A percentile compares a stretch with the other conserved stretches of the same genome.
Evolutionary conservation across 129 eudicot genomes (phyloP).

Genomic region (Artemisia tridentata): DNA sequence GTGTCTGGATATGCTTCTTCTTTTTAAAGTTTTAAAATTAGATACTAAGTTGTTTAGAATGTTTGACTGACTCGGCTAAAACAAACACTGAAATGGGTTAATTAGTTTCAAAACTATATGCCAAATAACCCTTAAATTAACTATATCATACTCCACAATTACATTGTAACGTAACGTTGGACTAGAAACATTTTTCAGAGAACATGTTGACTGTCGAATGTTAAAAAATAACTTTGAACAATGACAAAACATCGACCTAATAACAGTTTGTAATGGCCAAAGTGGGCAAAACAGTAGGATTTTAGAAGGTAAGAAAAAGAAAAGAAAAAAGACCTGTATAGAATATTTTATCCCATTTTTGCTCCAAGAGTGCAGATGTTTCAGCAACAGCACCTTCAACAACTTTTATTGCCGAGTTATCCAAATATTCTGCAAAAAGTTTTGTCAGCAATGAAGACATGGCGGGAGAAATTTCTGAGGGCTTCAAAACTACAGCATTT

Average conservation of each 20-base stretch:
- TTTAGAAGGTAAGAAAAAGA: neutral
- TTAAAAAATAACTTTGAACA: neutral
- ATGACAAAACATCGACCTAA: neutral
- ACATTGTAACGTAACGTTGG: neutral
- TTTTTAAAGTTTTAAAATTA: too few relatives aligned
- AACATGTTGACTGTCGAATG: neutral
- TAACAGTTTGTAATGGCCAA: neutral
- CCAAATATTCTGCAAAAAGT: slow-evolving; percentile 66
- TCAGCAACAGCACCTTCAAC: slow-evolving; percentile 83
- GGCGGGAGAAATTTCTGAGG: slow-evolving; percentile 85
- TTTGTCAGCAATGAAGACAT: slow-evolving; percentile 67
- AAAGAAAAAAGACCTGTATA: slow-evolving; percentile 60
- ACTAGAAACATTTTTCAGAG: neutral
- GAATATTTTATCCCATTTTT: slow-evolving; percentile 92
- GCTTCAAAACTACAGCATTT: slow-evolving; percentile 80
- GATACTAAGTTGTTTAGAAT: too few relatives aligned
- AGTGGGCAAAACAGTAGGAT: neutral
- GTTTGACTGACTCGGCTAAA: too few relatives aligned
- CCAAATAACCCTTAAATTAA: neutral
- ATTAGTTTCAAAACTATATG: too few relatives aligned
- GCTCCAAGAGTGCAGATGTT: slow-evolving; percentile 81
- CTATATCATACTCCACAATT: neutral
- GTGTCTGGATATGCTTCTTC: too few relatives aligned
- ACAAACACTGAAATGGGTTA: too few relatives aligned
- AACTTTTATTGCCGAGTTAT: slow-evolving; percentile 68